Evolutionary conservation across 306 rosid species (phyloP), one percentile per base, ranked within the genome.

Genomic region (Begonia peltatifolia): DNA sequence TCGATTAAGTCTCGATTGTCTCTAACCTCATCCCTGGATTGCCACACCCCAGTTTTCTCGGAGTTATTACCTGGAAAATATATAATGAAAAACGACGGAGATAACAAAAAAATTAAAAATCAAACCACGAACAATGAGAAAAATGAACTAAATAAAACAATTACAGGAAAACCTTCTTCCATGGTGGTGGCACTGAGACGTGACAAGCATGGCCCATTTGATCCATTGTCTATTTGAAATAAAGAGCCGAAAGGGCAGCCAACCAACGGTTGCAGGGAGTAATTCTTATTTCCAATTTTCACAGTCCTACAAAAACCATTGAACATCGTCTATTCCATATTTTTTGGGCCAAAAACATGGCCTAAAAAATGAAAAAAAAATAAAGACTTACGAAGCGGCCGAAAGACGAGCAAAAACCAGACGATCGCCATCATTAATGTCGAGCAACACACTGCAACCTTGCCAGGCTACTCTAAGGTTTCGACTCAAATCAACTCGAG

Each of bases 381-480:
- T 13, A 6, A 9, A 25, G 52, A 81, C 87, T 10, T 6, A 89
- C 99, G 92, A 79, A 0, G 77, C 85, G 9, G 81, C 61, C 0
- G 95, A 80, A 46, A 86, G 88, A 8, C 99, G 95, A 55, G 99
- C 87, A 54, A 90, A 90, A 49, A 86, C 88, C 58, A 86, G 68
- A 42, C 99, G 95, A 54, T 90, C 95, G 6, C 94, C 95, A 22
- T 83, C 94, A 23, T 86, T 90, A 77, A 90, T 76, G 50, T 86
- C 99, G 13, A 90, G 95, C 75, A 90, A 71, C 12, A 90, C 95
- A 54, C 94, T 83, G 72, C 95, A 90, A 42, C 99, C 99, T 52
- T 90, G 94, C 72, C 82, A 86, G 0, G 99, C 69, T 6, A 73
- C 35, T 73, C 97, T 79, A 42, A 68, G 56, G 54, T 70, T 65